phyloP scores from a whole-genome alignment of 2,329 filamentous ascomycete species.

The Alternaria novae-zelandiae region DNA sequence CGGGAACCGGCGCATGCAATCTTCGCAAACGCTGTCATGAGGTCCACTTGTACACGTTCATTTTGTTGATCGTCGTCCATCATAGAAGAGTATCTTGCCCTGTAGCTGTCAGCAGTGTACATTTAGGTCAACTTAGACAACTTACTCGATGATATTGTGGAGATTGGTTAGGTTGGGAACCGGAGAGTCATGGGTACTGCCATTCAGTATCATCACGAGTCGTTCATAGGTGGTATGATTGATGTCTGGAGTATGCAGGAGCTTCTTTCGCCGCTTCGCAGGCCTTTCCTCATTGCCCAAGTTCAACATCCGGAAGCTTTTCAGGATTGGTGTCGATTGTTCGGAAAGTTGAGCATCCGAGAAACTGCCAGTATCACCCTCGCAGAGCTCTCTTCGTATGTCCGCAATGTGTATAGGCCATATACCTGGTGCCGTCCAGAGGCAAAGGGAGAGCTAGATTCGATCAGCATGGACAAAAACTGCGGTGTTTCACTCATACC shows the following conservation, averaged over 20 bases:
- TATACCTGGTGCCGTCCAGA: constrained; percentile 38
- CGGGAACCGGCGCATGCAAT: constrained; percentile 44
- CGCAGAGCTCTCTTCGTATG: constrained; percentile 30
- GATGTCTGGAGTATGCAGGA: constrained; percentile 18
- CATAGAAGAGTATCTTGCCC: constrained; percentile 31
- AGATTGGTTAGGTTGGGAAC: constrained; percentile 28
- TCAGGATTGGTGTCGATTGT: constrained; percentile 21
- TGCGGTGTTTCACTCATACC: constrained; percentile 23
- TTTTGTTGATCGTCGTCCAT: constrained; percentile 19
- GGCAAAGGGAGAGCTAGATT: constrained; percentile 38
- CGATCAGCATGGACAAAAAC: constrained; percentile 8
- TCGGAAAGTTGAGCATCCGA: constrained; percentile 30
- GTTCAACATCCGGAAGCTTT: constrained; percentile 26
- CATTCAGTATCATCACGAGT: constrained; percentile 30
- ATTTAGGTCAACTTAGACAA: neutral
- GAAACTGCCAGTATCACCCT: constrained; percentile 26
- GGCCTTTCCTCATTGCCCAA: constrained; percentile 30
- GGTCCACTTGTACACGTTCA: constrained; percentile 28
- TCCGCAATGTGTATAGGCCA: constrained; percentile 34
- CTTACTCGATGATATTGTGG: constrained; percentile 37
- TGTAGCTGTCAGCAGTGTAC: constrained; percentile 19
- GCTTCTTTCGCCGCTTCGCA: constrained; percentile 36
- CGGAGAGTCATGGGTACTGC: constrained; percentile 29
- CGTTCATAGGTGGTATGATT: constrained; percentile 24
- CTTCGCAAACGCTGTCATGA: constrained; percentile 37